phyloP scores from a whole-genome alignment of 208 protist genomes.

The Leishmania braziliensis region DNA sequence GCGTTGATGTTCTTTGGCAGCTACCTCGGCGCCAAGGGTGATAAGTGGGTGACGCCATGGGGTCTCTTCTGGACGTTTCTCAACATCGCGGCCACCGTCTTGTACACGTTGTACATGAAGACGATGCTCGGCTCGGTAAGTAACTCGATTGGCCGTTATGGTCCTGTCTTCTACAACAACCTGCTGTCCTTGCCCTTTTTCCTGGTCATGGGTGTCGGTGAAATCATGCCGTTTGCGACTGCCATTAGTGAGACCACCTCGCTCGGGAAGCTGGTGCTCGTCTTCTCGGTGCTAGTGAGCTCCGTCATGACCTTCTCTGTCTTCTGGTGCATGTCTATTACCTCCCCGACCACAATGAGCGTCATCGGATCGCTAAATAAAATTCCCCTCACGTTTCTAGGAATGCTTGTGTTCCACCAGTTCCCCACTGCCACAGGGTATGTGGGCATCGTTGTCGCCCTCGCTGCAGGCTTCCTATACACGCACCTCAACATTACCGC shows the following conservation, averaged over 20 bases:
- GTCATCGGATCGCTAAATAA: constrained; percentile 88
- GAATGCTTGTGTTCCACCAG: constrained; percentile 85
- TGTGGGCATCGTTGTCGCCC: constrained; percentile 68
- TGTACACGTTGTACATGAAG: constrained; percentile 92
- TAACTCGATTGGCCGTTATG: constrained; percentile 69
- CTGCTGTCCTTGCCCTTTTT: constrained; percentile 82
- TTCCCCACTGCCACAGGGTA: constrained; percentile 74
- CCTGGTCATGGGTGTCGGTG: constrained; percentile 25
- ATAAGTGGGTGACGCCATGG: constrained; percentile 73
- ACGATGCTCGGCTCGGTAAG: constrained; percentile 51
- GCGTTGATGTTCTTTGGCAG: constrained; percentile 66
- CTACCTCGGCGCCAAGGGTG: constrained; percentile 60
- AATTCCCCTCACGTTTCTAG: constrained; percentile 78
- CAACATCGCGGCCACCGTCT: constrained; percentile 75
- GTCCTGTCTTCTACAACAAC: constrained; percentile 91
- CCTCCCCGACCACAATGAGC: constrained; percentile 91
- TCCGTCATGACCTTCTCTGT: constrained; percentile 84
- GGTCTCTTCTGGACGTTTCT: constrained; percentile 84
- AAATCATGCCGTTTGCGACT: constrained; percentile 16
- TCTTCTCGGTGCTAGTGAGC: constrained; percentile 59
- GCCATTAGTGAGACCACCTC: constrained; percentile 17
- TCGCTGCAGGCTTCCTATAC: constrained; percentile 80
- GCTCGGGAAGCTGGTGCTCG: constrained; percentile 34
- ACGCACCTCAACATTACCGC: constrained; percentile 55
- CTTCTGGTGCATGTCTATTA: constrained; percentile 89